Percentiles rank a stretch among this genome's conserved stretches.
phyloP scores from a whole-genome alignment of 768 basidiomycete species.

The Collybia nuda region DNA sequence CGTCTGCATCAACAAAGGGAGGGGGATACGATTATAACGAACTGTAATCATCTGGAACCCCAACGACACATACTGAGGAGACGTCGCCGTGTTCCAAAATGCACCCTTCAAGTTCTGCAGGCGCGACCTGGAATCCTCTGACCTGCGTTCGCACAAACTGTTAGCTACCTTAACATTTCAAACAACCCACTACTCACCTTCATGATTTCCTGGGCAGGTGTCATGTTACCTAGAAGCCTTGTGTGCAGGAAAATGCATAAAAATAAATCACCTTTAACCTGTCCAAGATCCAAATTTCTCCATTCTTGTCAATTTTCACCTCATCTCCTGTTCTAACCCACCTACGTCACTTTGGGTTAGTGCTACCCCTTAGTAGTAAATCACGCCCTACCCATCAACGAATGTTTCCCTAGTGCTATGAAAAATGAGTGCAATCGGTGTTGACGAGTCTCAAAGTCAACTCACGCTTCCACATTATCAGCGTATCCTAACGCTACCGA shows the following conservation, averaged over 20 bases:
- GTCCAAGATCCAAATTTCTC: constrained; percentile 61
- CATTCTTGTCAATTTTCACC: constrained; percentile 50
- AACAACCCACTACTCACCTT: constrained; percentile 27
- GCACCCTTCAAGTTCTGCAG: constrained; percentile 72
- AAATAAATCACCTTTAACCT: constrained; percentile 50
- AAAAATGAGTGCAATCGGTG: not conserved
- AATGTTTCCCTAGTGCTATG: constrained; percentile 64
- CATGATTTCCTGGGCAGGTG: constrained; percentile 39
- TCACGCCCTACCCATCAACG: constrained; percentile 50
- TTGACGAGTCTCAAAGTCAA: constrained; percentile 4
- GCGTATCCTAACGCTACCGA: constrained; percentile 56
- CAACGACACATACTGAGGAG: constrained; percentile 63
- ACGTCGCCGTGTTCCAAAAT: constrained; percentile 59
- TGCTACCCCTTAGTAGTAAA: not conserved
- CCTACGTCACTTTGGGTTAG: constrained; percentile 25
- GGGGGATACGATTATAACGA: constrained; percentile 7
- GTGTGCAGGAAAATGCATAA: not conserved
- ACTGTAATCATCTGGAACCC: constrained; percentile 67
- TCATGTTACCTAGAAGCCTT: not conserved
- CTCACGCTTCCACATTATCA: constrained; percentile 62
- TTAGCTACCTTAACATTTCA: constrained; percentile 10
- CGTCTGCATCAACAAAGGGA: not conserved
- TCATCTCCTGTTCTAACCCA: constrained; percentile 75
- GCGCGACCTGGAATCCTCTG: constrained; percentile 72
- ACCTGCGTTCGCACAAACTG: constrained; percentile 38